Percentiles rank a stretch among this genome's conserved stretches.
Evolutionary conservation across 352 stramenopile genomes (phyloP).

Genomic region (Phytophthora nicotianae): DNA sequence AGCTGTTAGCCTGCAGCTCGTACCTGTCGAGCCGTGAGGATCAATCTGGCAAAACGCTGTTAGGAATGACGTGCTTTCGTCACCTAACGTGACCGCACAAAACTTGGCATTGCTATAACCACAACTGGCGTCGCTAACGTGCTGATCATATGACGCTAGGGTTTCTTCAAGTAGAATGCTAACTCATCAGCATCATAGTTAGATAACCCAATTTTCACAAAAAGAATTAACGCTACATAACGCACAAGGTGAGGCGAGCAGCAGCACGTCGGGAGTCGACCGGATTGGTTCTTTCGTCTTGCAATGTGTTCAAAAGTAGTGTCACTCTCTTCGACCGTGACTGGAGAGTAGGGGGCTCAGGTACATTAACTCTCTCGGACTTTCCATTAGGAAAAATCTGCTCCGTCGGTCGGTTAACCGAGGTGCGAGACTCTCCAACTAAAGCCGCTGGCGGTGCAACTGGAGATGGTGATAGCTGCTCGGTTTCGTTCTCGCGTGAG

Average conservation of each 20-base stretch:
- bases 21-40: neutral
- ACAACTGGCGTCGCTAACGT: neutral
- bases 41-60: constrained; percentile 1
- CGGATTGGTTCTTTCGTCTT: neutral
- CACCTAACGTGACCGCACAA: neutral
- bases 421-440: neutral
- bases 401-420: neutral
- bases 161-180: constrained; percentile 6
- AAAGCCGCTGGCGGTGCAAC: neutral
- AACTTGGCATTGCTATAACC: neutral
- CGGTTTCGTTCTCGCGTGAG: constrained; percentile 11
- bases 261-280: neutral
- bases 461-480: neutral
- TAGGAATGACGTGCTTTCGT: constrained; percentile 3
- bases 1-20: neutral
- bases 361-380: neutral
- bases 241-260: constrained; percentile 3
- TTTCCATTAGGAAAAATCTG: neutral
- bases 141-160: neutral
- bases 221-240: neutral
- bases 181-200: neutral
- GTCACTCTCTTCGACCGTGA: neutral
- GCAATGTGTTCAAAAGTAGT: neutral
- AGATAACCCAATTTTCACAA: neutral
- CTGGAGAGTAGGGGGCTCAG: neutral